These are phyloP conservation scores for Raffaelea deltoideospora DNA, from an alignment of 2,329 filamentous ascomycete genomes.

Conservation along the genomic window DNA sequence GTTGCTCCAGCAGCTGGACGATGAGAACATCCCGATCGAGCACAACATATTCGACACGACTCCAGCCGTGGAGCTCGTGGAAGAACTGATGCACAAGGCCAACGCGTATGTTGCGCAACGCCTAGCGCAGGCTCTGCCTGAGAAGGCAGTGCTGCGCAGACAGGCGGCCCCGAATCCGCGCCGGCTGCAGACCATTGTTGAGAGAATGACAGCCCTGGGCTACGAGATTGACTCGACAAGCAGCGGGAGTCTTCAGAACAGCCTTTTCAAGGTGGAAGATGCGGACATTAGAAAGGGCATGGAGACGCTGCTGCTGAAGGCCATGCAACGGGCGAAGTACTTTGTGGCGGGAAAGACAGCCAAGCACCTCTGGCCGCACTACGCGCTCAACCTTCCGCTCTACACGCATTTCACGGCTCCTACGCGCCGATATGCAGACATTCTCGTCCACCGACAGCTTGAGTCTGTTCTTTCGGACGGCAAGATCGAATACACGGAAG, in stretches of 20 bases:
- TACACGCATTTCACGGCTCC: slow-evolving; percentile 98
- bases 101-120: slow-evolving; percentile 83
- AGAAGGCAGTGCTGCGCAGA: slow-evolving; percentile 83
- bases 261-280: slow-evolving; percentile 86
- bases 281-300: slow-evolving; percentile 86
- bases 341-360: slow-evolving; percentile 68
- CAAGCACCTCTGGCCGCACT: slow-evolving; percentile 72
- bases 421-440: slow-evolving; percentile 84
- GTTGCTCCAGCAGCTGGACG: slow-evolving; percentile 83
- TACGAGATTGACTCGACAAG: slow-evolving; percentile 81
- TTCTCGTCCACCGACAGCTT: slow-evolving; percentile 88
- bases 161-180: slow-evolving; percentile 76
- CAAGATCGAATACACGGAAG: slow-evolving; percentile 72
- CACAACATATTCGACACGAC: slow-evolving; percentile 92
- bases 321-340: slow-evolving; percentile 94
- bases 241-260: slow-evolving; percentile 85
- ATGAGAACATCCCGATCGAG: slow-evolving; percentile 95
- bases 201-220: slow-evolving; percentile 82
- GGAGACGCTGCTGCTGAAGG: slow-evolving; percentile 89
- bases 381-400: slow-evolving; percentile 77
- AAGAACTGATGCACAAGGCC: slow-evolving; percentile 87
- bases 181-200: slow-evolving; percentile 77
- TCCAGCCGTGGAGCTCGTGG: slow-evolving; percentile 77
- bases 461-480: slow-evolving; percentile 74
- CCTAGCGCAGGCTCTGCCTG: slow-evolving; percentile 61